Percentiles rank a stretch among this genome's conserved stretches.
phyloP scores from a whole-genome alignment of 2,329 filamentous ascomycete genomes.

The Microdochium trichocladiopsis region DNA sequence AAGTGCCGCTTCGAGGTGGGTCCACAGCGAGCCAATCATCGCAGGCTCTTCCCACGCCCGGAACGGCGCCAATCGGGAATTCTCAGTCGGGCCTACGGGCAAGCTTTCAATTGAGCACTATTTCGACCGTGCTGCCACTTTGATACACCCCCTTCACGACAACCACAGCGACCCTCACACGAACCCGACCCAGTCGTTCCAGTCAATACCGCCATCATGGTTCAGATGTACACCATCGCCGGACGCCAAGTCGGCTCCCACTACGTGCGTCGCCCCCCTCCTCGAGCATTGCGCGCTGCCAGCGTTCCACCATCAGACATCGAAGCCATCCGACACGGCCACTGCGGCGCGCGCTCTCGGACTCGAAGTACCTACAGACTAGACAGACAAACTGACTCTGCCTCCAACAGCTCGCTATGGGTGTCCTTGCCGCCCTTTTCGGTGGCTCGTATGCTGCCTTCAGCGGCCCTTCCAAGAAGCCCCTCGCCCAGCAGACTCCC shows the following conservation, averaged over 20 bases:
- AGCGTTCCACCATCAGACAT: background rate
- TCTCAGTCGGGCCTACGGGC: background rate
- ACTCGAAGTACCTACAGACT: constrained; percentile 11
- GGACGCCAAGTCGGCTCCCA: constrained; percentile 55
- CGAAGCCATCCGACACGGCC: constrained; percentile 1
- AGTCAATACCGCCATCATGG: constrained; percentile 32
- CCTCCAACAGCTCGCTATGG: constrained; percentile 45
- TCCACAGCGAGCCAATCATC: background rate
- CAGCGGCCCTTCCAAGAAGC: constrained; percentile 37
- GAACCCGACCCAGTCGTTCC: constrained; percentile 12
- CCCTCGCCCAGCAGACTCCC: constrained; percentile 32
- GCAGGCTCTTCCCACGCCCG: background rate
- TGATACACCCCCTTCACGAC: constrained; percentile 12
- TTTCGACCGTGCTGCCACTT: background rate
- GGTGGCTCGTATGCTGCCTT: constrained; percentile 36
- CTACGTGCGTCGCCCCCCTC: constrained; percentile 40
- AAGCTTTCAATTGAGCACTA: constrained; percentile 1
- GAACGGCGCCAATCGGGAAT: background rate
- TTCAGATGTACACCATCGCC: constrained; percentile 45
- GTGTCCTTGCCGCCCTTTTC: constrained; percentile 43
- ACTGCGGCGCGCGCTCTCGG: constrained; percentile 2
- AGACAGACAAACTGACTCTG: constrained; percentile 5
- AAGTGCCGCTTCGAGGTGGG: background rate
- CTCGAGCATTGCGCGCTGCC: background rate
- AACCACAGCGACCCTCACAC: constrained; percentile 17